These are phyloP conservation scores for Fusarium staphyleae DNA, from an alignment of 2,329 filamentous ascomycete species.

Conservation along the genomic window DNA sequence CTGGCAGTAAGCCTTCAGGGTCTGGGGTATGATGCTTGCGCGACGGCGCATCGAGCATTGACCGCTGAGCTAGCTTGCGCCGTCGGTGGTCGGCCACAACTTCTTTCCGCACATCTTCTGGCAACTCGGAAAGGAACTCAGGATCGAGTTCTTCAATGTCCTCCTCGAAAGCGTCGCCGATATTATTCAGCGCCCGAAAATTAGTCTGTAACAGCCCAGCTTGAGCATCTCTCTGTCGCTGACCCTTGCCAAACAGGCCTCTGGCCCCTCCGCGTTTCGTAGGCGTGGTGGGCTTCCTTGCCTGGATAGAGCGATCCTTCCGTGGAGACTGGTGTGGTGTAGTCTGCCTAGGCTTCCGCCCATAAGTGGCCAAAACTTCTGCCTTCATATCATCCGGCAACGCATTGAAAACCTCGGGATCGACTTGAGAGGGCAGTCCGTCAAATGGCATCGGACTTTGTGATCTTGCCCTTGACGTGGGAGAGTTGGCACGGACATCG, in stretches of 20 bases:
- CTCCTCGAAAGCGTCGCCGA: conserved; percentile 43
- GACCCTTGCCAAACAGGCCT: conserved; percentile 52
- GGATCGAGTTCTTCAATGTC: conserved; percentile 64
- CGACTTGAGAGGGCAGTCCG: conserved; percentile 77
- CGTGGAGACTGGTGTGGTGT: conserved; percentile 60
- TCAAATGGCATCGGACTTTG: conserved; percentile 50
- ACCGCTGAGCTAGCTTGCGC: conserved; percentile 63
- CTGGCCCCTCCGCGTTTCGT: conserved; percentile 66
- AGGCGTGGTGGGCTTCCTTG: conserved; percentile 64
- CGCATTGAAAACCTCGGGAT: conserved; percentile 82
- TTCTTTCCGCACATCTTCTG: conserved; percentile 80
- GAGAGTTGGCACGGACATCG: conserved; percentile 38
- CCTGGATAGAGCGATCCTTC: conserved; percentile 60
- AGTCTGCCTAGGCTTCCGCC: conserved; percentile 47
- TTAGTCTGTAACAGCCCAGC: conserved; percentile 76
- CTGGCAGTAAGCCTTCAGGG: conserved; percentile 36
- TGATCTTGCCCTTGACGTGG: conserved; percentile 45
- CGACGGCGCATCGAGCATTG: conserved; percentile 54
- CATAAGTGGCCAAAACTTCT: conserved; percentile 80
- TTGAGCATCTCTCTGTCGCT: conserved; percentile 61
- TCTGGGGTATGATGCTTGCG: conserved; percentile 38
- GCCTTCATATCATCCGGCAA: conserved; percentile 85
- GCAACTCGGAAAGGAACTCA: conserved; percentile 82
- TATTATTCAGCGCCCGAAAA: conserved; percentile 61
- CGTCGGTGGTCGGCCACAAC: conserved; percentile 74